A percentile compares a stretch with the other conserved stretches of the same genome.
Evolutionary conservation across 441 rosid species (phyloP).

Genomic region (Gossypium davidsonii): DNA sequence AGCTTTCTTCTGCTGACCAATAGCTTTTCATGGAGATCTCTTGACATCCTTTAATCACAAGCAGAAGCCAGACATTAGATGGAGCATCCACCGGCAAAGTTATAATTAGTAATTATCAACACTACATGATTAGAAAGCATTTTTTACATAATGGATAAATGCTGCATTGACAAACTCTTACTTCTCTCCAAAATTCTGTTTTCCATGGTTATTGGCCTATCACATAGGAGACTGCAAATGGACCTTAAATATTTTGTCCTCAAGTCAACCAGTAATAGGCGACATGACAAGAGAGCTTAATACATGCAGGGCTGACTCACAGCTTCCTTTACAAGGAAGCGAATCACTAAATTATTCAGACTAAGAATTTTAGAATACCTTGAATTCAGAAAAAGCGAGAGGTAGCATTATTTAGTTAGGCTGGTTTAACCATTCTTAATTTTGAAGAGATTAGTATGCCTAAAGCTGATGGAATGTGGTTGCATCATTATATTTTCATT

Average conservation of each 20-base stretch:
- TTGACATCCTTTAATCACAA: slow-evolving; percentile 48
- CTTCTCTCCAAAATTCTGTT: background rate
- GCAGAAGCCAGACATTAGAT: slow-evolving; percentile 15
- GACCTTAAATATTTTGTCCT: background rate
- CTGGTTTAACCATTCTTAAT: background rate
- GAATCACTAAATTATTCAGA: background rate
- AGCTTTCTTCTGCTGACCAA: slow-evolving; percentile 45
- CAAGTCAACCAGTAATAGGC: background rate
- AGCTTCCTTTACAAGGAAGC: background rate
- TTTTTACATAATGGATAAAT: background rate
- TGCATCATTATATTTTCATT: background rate
- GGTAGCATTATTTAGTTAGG: background rate
- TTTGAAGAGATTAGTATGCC: background rate
- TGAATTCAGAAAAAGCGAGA: background rate
- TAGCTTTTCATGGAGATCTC: slow-evolving; percentile 48
- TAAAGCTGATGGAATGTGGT: background rate
- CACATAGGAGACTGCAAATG: background rate
- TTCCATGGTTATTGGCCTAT: background rate
- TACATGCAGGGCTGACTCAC: background rate
- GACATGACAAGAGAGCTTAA: background rate
- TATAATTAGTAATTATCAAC: background rate
- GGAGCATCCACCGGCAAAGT: slow-evolving; percentile 6
- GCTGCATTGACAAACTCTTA: background rate
- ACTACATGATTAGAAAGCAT: background rate
- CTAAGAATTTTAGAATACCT: background rate